Evolutionary conservation across 139 green algal species (phyloP).

Genomic region (Diplosphaera chodatii): DNA sequence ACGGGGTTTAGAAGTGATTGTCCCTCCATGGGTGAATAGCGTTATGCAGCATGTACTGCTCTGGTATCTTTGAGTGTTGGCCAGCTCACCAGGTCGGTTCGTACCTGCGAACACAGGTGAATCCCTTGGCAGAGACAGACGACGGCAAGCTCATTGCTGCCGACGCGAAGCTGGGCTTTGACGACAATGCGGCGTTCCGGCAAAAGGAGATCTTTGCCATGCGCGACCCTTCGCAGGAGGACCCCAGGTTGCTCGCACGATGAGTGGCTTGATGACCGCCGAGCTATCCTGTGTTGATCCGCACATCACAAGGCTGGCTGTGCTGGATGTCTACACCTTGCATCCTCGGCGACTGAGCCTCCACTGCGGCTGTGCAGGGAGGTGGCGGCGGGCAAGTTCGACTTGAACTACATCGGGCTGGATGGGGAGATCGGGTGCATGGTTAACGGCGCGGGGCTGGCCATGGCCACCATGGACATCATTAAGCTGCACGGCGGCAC

Average conservation of each 20-base stretch:
- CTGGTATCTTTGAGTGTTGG: too few species aligned
- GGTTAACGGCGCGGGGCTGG: conserved; percentile 96
- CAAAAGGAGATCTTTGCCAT: conserved; percentile 92
- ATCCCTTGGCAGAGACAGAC: conserved; percentile 86
- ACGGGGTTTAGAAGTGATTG: too few species aligned
- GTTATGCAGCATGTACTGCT: not conserved
- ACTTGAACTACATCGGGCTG: conserved; percentile 99
- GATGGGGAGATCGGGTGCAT: conserved; percentile 93
- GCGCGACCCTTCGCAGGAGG: conserved; percentile 82
- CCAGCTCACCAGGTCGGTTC: too few species aligned
- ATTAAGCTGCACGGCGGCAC: conserved; percentile 92
- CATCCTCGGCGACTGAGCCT: not conserved
- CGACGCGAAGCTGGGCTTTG: conserved; percentile 98
- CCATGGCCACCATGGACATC: conserved; percentile 99
- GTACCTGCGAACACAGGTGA: conserved; percentile 59
- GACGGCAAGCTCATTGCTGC: conserved; percentile 82
- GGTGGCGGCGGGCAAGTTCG: conserved; percentile 80
- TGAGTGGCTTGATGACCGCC: too few species aligned
- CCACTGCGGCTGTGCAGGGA: conserved; percentile 39
- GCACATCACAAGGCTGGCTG: too few species aligned
- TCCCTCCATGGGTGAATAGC: too few species aligned
- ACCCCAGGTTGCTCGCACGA: conserved; percentile 72
- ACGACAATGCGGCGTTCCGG: conserved; percentile 94
- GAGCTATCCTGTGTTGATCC: too few species aligned
- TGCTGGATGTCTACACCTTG: too few species aligned